phyloP scores from a whole-genome alignment of 768 basidiomycete genomes.

The Suillus luteus region DNA sequence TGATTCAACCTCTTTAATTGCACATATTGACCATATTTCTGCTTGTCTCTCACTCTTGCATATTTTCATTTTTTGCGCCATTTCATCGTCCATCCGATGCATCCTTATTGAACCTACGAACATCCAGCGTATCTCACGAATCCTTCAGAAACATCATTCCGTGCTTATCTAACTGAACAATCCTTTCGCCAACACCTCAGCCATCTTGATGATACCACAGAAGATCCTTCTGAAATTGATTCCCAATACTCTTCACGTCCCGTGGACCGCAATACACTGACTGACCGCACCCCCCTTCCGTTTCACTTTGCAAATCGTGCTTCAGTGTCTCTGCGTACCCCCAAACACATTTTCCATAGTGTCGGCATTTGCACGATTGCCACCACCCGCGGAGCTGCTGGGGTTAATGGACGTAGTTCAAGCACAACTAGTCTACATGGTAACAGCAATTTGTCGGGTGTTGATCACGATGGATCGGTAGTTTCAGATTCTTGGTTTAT shows the following conservation, averaged over 20 bases:
- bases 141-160: slow-evolving; percentile 91
- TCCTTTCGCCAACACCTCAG: slow-evolving; percentile 94
- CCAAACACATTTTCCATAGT: slow-evolving; percentile 83
- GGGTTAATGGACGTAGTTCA: slow-evolving; percentile 55
- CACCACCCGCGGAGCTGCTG: slow-evolving; percentile 34
- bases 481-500: slow-evolving; percentile 85
- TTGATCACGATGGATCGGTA: slow-evolving; percentile 46
- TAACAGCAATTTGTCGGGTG: slow-evolving; percentile 28
- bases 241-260: slow-evolving; percentile 27
- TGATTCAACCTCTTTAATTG: slow-evolving; percentile 8
- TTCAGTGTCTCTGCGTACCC: slow-evolving; percentile 89
- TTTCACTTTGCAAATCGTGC: slow-evolving; percentile 94
- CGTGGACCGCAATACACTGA: slow-evolving; percentile 20
- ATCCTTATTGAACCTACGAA: slow-evolving; percentile 17
- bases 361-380: slow-evolving; percentile 90
- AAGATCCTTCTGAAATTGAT: slow-evolving; percentile 48
- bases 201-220: slow-evolving; percentile 69
- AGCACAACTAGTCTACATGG: slow-evolving; percentile 30
- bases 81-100: slow-evolving; percentile 11
- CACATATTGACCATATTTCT: slow-evolving; percentile 1
- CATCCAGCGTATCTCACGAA: slow-evolving; percentile 89
- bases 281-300: slow-evolving; percentile 33
- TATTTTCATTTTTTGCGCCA: slow-evolving; percentile 15
- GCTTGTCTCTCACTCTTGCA: background rate
- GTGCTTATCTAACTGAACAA: slow-evolving; percentile 94